Evolutionary conservation across 495 filamentous ascomycete genomes (phyloP), one percentile per base, ranked within the genome.

Genomic region (Aspergillus egyptiacus): DNA sequence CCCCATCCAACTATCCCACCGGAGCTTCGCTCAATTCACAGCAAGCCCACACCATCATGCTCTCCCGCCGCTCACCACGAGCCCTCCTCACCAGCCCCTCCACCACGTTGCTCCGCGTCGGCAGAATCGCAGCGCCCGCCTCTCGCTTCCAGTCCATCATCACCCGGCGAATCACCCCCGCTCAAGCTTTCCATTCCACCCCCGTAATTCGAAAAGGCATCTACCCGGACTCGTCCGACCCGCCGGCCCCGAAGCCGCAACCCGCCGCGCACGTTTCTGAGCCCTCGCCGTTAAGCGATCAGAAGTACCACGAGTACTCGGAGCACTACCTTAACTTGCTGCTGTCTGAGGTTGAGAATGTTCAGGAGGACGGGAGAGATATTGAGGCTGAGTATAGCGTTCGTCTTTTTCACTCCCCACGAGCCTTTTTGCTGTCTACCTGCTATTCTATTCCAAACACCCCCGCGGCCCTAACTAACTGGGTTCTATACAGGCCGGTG

Each of bases 401-500:
- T 64, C 35, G 70, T 62, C 35, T 45, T 52, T 14, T 35, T 31
- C 34, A 40, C 36, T 20, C 22, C 13, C 38, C 18, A 27, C 30
- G 23, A 11, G 9, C 11, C 19, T 15, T 36, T 34, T 23, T 35
- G 41, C 23, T 19, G 6, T 15, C 23, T 30, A 34, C 40, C 20
- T 23, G 25, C n/a, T n/a, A n/a, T n/a, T n/a, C n/a, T 28, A 13
- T 24, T 17, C 18, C 23, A 13, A 19, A 19, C 8, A n/a, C 17
- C 1, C 1, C n/a, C 2, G 15, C 13, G 9, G 10, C n/a, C 7
- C 10, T 30, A 18, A 31, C 15, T 23, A 27, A 32, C 6, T 15
- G 11, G 32, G 9, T 11, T 7, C 19, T 35, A 8, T 18, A 23
- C 53, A 94, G 87, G 79, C 87, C 41, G 94, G 93, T 37, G 89